phyloP scores from a whole-genome alignment of 305 asterid species.

The Caryopteris hybrid region DNA sequence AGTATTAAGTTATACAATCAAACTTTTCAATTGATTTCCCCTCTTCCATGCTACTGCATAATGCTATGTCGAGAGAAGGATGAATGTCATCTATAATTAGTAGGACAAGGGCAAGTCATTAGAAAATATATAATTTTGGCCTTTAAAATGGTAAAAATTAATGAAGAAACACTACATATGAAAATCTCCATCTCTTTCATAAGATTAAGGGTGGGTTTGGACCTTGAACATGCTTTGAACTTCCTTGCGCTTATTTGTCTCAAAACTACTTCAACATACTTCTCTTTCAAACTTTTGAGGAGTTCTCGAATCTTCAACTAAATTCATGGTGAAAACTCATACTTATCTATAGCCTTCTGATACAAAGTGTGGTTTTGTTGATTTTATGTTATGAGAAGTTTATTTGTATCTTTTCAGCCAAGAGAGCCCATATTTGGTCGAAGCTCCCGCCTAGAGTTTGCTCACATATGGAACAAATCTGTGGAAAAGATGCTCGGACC shows the following conservation, averaged over 20 bases:
- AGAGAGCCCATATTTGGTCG: constrained; percentile 37
- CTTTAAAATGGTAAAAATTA: neutral
- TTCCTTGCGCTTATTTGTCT: neutral
- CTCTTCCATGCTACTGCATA: neutral
- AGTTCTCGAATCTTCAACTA: neutral
- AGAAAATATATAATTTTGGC: neutral
- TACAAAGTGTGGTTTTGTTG: neutral
- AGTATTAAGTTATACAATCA: too few species aligned
- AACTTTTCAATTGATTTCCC: too few species aligned
- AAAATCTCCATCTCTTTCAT: neutral
- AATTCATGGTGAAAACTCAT: neutral
- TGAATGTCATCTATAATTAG: neutral
- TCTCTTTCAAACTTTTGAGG: neutral
- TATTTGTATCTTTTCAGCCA: constrained; percentile 31
- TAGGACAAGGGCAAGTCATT: neutral
- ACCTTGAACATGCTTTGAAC: neutral
- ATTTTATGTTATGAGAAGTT: neutral
- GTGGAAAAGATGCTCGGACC: constrained; percentile 63
- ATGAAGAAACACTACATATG: neutral
- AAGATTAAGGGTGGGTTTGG: neutral
- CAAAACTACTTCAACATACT: neutral
- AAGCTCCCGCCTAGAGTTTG: constrained; percentile 44
- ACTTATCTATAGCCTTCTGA: neutral
- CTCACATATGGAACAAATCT: constrained; percentile 63
- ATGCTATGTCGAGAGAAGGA: neutral